Evolutionary conservation across 1,139 yeast species (phyloP), one percentile per base, ranked within the genome.

Genomic region (Debaryomyces udenii): DNA sequence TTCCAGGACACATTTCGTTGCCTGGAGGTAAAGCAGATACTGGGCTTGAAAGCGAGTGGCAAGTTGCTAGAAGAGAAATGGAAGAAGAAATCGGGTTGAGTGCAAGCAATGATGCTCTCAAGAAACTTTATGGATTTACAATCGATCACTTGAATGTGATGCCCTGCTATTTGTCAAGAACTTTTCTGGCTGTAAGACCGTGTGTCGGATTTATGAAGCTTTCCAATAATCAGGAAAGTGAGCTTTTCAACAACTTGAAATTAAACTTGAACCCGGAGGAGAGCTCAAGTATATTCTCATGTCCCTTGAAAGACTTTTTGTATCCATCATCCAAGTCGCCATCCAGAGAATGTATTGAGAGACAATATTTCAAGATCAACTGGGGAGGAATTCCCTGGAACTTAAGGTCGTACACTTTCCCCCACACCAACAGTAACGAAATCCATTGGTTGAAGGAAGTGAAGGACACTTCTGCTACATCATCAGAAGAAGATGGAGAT

Each of bases 11-110:
- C 57, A 86, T 88, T 10, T 86, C 96, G 3, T 68, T 90, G 15
- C 96, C 97, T 2, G 96, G 96, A 3, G 97, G 96, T 3, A 83
- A 82, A 55, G 86, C 93, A 5, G 96, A 89, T 57, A 59, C 54
- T 34, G 79, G 74, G 0, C 55, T 67, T 3, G 96, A 89, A 58
- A 61, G 79, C 11, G 87, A 85, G 46, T 84, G 86, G 74, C 74
- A 74, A 39, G 83, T 86, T 27, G 83, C 96, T 1, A 68, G 95
- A 46, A 69, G 97, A 37, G 97, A 90, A 62, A 83, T 89, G 55
- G 80, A 75, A 48, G 97, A 90, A 59, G 97, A 90, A 59, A 87
- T 89, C 38, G 96, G 96, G 0, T 61, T 90, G 10, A 76, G 80
- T 4, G 64, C 73, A 14, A 66, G 73, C 52, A 76, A 83, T 50